Evolutionary conservation across 2,329 filamentous ascomycete genomes (phyloP), one percentile per base, ranked within the genome.

Genomic region (Aureobasidium sp.): DNA sequence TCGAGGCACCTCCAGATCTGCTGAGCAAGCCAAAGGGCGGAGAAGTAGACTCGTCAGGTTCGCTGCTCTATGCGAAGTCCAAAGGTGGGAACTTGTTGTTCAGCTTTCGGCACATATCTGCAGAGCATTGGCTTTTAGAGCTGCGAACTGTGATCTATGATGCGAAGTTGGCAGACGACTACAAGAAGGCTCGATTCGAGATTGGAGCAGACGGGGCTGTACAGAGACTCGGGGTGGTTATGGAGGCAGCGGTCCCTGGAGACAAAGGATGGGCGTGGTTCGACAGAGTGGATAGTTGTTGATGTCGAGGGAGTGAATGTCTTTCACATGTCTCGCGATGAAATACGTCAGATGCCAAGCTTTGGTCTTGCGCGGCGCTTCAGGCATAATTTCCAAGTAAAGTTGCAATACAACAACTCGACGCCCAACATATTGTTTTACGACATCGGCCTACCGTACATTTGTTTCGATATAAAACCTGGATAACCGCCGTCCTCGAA

Each of bases 101-200:
- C 22, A 63, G 55, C 4, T 57, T 66, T 41, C 47, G 49, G 6
- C 64, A 66, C 41, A 62, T 65, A 1, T 56, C 47, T 27, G 63
- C 56, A 31, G 64, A 66, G 42, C 47, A 63, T 37, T 66, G 64
- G 64, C 61, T 63, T 4, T 22, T 63, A 34, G 63, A 66, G 27
- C 3, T n/a, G 17, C 48, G 57, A n/a, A 29, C 11, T 20, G 39
- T 55, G 9, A 25, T 53, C 17, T 45, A 61, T 49, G 56, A 53
- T 34, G 36, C 41, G 12, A 45, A 53, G 29, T 11, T 59, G 15
- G 48, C 63, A 15, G 53, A 53, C 17, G 52, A 56, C 2, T 64
- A 62, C 25, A 53, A 48, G 22, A 64, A 63, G 39, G 65, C 59
- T 5, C 63, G 34, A 34, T 65, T 64, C n/a, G 53, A 62, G 25